Conservation (phyloP, 805 yeast genomes). For the Cyberlindnera misumaiensis region DNA sequence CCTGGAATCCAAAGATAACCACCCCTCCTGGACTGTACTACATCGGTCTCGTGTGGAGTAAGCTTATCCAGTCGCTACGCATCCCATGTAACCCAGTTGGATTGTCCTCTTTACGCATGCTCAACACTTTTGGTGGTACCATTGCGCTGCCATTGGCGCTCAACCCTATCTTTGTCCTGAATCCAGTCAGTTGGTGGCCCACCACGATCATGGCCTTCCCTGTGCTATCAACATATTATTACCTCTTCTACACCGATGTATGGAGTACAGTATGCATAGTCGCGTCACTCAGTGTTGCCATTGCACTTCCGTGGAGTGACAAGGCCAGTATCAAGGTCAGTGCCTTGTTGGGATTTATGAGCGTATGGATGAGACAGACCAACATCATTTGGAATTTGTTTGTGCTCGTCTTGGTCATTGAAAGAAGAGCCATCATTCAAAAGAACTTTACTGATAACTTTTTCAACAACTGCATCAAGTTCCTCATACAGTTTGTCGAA, state of each 20-base stretch:
- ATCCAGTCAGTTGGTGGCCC: slow-evolving; percentile 38
- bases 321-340: slow-evolving; percentile 34
- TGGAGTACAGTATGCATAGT: slow-evolving; percentile 78
- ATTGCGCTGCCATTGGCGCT: slow-evolving; percentile 43
- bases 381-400: slow-evolving; percentile 82
- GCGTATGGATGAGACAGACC: slow-evolving; percentile 82
- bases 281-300: slow-evolving; percentile 42
- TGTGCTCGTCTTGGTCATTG: slow-evolving; percentile 47
- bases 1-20: slow-evolving; percentile 87
- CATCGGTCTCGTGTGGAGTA: slow-evolving; percentile 33
- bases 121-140: slow-evolving; percentile 65
- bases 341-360: slow-evolving; percentile 49
- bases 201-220: slow-evolving; percentile 52
- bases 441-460: slow-evolving; percentile 31
- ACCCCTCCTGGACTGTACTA: slow-evolving; percentile 92
- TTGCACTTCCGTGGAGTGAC: slow-evolving; percentile 32
- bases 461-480: slow-evolving; percentile 33
- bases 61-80: slow-evolving; percentile 16
- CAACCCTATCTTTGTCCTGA: slow-evolving; percentile 31
- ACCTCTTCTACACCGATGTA: slow-evolving; percentile 84
- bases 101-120: slow-evolving; percentile 38
- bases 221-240: slow-evolving; percentile 62
- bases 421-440: slow-evolving; percentile 38
- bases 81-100: slow-evolving; percentile 26
- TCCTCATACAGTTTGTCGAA: slow-evolving; percentile 30